Base-by-base conservation (phyloP, 1,284 basidiomycete genomes). In the Meripilus lineatus region DNA sequence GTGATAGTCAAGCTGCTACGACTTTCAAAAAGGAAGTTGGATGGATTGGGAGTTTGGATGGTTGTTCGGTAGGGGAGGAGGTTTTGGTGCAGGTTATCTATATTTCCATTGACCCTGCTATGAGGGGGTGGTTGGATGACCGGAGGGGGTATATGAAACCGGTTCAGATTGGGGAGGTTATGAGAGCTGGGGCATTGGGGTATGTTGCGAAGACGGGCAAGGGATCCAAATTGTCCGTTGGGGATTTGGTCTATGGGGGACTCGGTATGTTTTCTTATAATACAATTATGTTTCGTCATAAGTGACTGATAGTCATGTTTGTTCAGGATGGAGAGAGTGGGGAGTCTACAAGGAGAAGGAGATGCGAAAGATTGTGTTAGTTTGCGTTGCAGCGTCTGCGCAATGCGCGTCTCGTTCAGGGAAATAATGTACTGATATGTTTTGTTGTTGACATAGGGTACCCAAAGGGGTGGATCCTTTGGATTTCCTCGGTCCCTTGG, bases 61-160 rank as follows among this genome's bases (percentile, higher is more conserved):
- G 15, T 22, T 22, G 5, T 53, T 72, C 79, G 5, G 72, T 70
- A 1, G 60, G 70, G 17, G 70, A 72, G 15, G 72, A 92, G 58
- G 79, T 81, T 2, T 67, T 93, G 33, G 78, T 93, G 25, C 75
- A 81, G 57, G 77, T 86, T 45, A 80, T 81, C 38, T 90, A 82
- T 68, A 61, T 90, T 17, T 87, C 84, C 32, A 68, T 93, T 45
- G 90, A 93, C 57, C 88, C 90, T 25, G 87, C 88, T 1, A 92
- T 93, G 89, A 77, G 91, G 26, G 84, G 80, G 8, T 94, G 85
- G 75, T 58, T 95, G 41, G 77, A 75, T 41, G 86, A 91, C 58
- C 61, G 57, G 15, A 73, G 85, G 40, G 82, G 76, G 58, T 89
- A 87, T 54, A 38, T 84, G 17, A 75, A 74, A 15, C 84, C 82